Evolutionary conservation across 2,329 filamentous ascomycete genomes (phyloP).

Genomic region (Aspergillus pseudotamarii): DNA sequence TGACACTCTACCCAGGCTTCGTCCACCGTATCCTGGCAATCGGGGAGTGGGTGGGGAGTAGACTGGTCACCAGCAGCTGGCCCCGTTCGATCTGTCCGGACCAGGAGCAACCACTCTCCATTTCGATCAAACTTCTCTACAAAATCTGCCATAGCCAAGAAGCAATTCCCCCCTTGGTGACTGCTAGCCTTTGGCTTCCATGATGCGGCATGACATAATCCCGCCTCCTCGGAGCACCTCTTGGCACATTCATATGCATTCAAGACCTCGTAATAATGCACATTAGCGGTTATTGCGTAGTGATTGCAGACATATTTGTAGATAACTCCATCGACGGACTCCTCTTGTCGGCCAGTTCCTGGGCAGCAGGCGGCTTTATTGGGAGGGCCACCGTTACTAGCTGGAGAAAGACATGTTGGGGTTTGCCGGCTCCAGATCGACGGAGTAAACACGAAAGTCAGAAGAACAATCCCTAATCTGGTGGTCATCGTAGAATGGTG

Average conservation of each 20-base stretch:
- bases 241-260: not conserved
- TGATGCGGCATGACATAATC: not conserved
- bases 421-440: not conserved
- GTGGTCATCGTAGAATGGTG: not conserved
- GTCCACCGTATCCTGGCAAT: not conserved
- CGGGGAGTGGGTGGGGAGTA: too few relatives aligned
- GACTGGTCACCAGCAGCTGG: not conserved
- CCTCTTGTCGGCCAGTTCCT: not conserved
- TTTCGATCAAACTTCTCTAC: not conserved
- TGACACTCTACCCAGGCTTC: not conserved
- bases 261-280: not conserved
- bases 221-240: not conserved
- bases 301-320: not conserved
- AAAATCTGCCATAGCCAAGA: not conserved
- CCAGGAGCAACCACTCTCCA: not conserved
- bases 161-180: not conserved
- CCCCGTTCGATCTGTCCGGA: not conserved
- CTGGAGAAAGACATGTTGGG: not conserved
- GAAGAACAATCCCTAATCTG: not conserved
- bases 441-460: not conserved
- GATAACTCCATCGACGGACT: not conserved
- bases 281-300: not conserved
- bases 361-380: not conserved
- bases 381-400: not conserved
- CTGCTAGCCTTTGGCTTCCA: not conserved